A percentile compares a stretch with the other conserved stretches of the same genome.
phyloP scores from a whole-genome alignment of 2,329 filamentous ascomycete genomes.

The Monosporascus sp. region DNA sequence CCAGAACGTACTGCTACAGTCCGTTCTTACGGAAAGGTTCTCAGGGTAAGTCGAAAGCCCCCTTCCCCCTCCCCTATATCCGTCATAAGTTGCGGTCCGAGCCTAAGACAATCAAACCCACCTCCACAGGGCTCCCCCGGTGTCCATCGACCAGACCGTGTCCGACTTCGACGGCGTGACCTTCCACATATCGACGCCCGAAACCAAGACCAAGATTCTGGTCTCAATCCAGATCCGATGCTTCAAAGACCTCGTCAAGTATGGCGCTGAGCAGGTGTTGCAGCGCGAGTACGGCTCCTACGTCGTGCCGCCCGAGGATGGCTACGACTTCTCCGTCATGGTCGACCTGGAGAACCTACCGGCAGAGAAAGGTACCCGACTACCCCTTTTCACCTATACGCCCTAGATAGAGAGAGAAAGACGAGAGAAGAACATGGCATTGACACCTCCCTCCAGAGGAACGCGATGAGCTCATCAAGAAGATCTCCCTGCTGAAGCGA shows the following conservation, averaged over 20 bases:
- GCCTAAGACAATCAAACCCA: slow-evolving; percentile 30
- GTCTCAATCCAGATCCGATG: slow-evolving; percentile 95
- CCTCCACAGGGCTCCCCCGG: slow-evolving; percentile 64
- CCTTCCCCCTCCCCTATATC: no score
- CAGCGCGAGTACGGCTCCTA: slow-evolving; percentile 92
- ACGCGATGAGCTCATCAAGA: slow-evolving; percentile 77
- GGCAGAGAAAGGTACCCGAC: slow-evolving; percentile 59
- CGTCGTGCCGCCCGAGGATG: slow-evolving; percentile 78
- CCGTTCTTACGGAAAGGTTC: slow-evolving; percentile 91
- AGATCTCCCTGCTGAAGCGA: slow-evolving; percentile 88
- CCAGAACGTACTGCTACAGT: slow-evolving; percentile 96
- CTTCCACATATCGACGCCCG: slow-evolving; percentile 96
- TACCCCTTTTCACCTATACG: no score
- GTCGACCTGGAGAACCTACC: slow-evolving; percentile 87
- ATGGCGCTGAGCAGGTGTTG: slow-evolving; percentile 87
- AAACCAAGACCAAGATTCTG: slow-evolving; percentile 87
- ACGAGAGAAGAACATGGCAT: not conserved
- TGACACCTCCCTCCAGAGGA: slow-evolving; percentile 51
- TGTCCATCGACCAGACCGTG: slow-evolving; percentile 93
- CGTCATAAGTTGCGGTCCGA: slow-evolving; percentile 1
- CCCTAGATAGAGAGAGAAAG: slow-evolving; percentile 3
- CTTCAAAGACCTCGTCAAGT: slow-evolving; percentile 84
- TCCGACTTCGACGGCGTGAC: slow-evolving; percentile 99
- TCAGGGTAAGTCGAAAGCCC: slow-evolving; percentile 57
- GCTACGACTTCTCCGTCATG: slow-evolving; percentile 92